phyloP scores from a whole-genome alignment of 2,329 filamentous ascomycete genomes.

The Neoarthrinium moseri region DNA sequence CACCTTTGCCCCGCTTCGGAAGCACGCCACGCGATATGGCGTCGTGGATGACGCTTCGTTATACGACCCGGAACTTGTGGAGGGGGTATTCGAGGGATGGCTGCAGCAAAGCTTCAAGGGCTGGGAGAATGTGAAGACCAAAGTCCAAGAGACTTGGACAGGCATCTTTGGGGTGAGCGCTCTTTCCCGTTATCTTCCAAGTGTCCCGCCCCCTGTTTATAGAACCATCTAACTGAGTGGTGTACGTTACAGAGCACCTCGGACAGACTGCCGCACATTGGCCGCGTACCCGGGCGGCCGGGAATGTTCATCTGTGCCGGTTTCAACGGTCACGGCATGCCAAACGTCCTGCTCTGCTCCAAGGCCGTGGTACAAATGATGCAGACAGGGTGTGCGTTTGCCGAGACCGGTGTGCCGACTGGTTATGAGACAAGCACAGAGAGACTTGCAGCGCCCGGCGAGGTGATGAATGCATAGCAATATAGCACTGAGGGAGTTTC shows the following conservation, averaged over 20 bases:
- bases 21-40: constrained; percentile 37
- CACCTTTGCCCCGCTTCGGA: constrained; percentile 30
- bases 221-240: too few relatives aligned
- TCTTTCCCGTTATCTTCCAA: too few relatives aligned
- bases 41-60: constrained; percentile 39
- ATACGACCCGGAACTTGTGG: constrained; percentile 36
- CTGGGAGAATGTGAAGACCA: constrained; percentile 40
- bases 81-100: constrained; percentile 40
- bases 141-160: constrained; percentile 30
- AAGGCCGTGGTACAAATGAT: constrained; percentile 33
- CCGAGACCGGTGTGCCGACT: constrained; percentile 19
- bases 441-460: too few relatives aligned
- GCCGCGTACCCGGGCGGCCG: constrained; percentile 35
- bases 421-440: constrained; percentile 19
- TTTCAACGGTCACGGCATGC: constrained; percentile 53
- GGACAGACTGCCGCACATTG: constrained; percentile 44
- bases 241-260: too few relatives aligned
- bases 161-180: too few relatives aligned
- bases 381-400: constrained; percentile 16
- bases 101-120: constrained; percentile 44
- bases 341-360: constrained; percentile 38
- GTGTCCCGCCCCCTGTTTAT: too few relatives aligned
- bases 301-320: constrained; percentile 45
- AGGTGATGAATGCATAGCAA: too few relatives aligned
- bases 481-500: too few relatives aligned